These are phyloP conservation scores for Daucus carota DNA, from an alignment of 129 eudicot genomes.

Conservation along the genomic window DH1_v3.0 NC_030384.2:32132501-32133000, in stretches of 20 bases:
- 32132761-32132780: conserved; percentile 9
- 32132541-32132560: too few relatives aligned
- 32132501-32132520: too few relatives aligned
- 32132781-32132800: neutral
- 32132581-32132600: too few relatives aligned
- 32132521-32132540: too few relatives aligned
- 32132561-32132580: too few relatives aligned
- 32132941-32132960: conserved; percentile 34
- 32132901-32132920: conserved; percentile 1
- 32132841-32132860: conserved; percentile 6
- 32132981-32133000: conserved; percentile 5
- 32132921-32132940: conserved; percentile 11
- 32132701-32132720: conserved; percentile 21
- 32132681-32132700: conserved; percentile 30
- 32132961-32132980: conserved; percentile 28
- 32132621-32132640: conserved; percentile 4
- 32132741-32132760: neutral
- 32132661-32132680: conserved; percentile 30
- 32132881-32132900: neutral
- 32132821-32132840: neutral
- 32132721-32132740: neutral
- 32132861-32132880: conserved; percentile 36
- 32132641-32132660: conserved; percentile 14
- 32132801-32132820: neutral
- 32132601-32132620: too few relatives aligned